Base-by-base conservation (phyloP, 129 eudicot genomes). In the Dittrichia graveolens region DNA sequence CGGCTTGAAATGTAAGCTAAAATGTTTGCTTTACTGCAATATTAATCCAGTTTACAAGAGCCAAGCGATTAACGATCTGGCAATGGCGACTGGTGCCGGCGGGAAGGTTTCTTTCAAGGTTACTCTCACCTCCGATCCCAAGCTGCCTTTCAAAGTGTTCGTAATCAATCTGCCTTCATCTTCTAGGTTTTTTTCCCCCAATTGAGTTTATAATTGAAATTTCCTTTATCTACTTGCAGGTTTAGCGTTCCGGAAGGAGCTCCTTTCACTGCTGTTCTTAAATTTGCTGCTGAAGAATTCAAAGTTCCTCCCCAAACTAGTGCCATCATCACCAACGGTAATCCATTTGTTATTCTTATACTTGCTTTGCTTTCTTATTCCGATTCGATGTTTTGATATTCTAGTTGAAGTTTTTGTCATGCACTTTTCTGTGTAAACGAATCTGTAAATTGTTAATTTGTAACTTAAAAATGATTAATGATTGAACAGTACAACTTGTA, bases 221-320 rank as follows among this genome's bases (percentile, higher is more conserved):
- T 65, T 52, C 3, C 10, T 38, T 7, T 5, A 11, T 15, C 6
- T 35, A 3, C 41, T 49, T 4, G 45, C 81, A 93, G 98, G 78
- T 93, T 95, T 86, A 95, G 99, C 84, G 97, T 95, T 7, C 97
- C 99, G 0, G 99, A 95, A 82, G 99, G 96, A 65, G 99, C 99
- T 54, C 99, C 99, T 11, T 95, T 95, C 73, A 95, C 97, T 13
- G 99, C 97, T 7, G 99, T 95, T 63, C 86, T 95, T 16, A 95
- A 90, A 83, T 95, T 84, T 71, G 97, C 99, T 3, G 99, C 99
- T 34, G 99, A 95, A 79, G 97, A 95, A 77, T 95, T 95, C 80
- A 95, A 95, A 85, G 99, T 95, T 59, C 99, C 99, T 72, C 99
- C 97, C 10, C 99, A 95, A 79, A 95, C 99, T 74, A 95, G 99